Conservation (phyloP, 345 rosid species). For the Hevea brasiliensis region DNA sequence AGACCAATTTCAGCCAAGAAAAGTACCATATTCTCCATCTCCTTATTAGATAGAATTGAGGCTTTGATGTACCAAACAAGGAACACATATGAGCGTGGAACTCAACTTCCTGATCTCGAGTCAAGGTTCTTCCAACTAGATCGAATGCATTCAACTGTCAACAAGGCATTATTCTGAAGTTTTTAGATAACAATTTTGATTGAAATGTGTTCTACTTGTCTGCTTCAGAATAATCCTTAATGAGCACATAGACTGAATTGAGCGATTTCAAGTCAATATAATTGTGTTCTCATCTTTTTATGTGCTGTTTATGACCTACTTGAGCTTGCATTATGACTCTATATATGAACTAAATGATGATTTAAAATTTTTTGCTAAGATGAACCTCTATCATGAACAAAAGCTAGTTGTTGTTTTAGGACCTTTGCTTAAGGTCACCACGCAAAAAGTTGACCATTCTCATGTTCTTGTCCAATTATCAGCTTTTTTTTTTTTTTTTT, state of each 20-base stretch:
- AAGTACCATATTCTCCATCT: too few species aligned
- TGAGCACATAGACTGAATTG: background rate
- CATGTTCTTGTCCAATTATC: background rate
- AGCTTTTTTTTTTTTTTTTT: constrained; percentile 21
- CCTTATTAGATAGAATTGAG: too few species aligned
- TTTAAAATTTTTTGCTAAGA: background rate
- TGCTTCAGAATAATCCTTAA: background rate
- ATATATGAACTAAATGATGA: background rate
- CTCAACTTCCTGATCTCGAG: constrained; percentile 84
- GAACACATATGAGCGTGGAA: constrained; percentile 88
- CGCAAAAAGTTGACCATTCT: background rate
- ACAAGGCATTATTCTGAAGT: constrained; percentile 53
- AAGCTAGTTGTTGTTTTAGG: background rate
- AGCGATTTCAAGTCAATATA: background rate
- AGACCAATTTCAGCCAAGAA: too few species aligned
- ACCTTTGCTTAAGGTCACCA: background rate
- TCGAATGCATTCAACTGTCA: constrained; percentile 88
- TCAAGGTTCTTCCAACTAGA: constrained; percentile 80
- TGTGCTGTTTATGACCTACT: background rate
- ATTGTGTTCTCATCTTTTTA: background rate
- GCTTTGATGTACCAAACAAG: too few species aligned
- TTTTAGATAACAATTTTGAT: background rate
- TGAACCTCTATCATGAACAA: background rate
- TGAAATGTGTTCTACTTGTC: background rate
- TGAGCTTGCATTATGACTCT: background rate